Evolutionary conservation across 169 alveolate species (phyloP), one percentile per base, ranked within the genome.

Genomic region (Amoebophrya sp.): DNA sequence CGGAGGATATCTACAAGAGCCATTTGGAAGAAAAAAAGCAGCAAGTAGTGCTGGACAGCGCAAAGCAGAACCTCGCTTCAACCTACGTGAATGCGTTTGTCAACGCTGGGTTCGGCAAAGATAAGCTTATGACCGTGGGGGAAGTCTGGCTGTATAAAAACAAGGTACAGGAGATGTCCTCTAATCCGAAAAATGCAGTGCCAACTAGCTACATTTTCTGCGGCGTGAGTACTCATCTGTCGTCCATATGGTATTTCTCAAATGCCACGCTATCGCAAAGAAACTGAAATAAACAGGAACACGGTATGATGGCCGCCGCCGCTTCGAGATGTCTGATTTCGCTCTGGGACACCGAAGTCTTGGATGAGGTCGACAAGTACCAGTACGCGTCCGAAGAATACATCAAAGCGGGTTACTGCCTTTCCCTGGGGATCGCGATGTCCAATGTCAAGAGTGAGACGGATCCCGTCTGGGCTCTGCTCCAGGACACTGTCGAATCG

Each of bases 311-410:
- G 91, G 98, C 99, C 54, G 99, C 99, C 7, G 97, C 99, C 41
- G 99, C 99, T 18, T 97, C 99, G 29, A 94, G 98, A 29, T 93
- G 88, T 90, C 94, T 98, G 93, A 92, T 99, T 38, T 94, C 95
- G 93, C 95, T 98, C 92, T 99, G 99, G 99, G 98, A 99, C 93
- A 95, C 98, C 77, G 99, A 98, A 95, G 99, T 99, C 32, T 96
- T 97, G 91, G 94, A 97, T 39, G 95, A 95, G 93, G 95, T 95
- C 54, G 98, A 96, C 93, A 98, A 97, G 92, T 97, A 96, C 94
- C 99, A 97, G 95, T 98, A 98, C 94, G 96, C 98, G 91, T 91
- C 94, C 40, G 99, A 98, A 94, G 96, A 96, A 12, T 97, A 94
- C 94, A 97, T 97, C 92, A 97, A 97, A 92, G 99, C 99, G 33